Base-by-base conservation (phyloP, 2,329 filamentous ascomycete genomes). In the Pyrenochaeta sp. region DNA sequence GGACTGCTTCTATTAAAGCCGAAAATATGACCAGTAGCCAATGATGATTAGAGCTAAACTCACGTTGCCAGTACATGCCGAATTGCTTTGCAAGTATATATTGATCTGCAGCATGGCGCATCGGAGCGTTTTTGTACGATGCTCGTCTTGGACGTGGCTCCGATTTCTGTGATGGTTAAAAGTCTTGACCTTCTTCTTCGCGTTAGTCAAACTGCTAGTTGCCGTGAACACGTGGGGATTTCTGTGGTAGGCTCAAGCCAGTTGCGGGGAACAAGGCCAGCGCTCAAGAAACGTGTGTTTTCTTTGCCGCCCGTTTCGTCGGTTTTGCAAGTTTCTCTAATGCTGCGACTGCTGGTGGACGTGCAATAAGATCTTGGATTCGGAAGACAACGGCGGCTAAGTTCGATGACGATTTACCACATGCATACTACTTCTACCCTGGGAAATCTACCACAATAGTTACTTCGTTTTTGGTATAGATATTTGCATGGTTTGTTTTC, bases 101-200 rank as follows among this genome's bases (percentile, higher is more conserved):
- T 54, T 58, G 50, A 47, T 27, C n/a, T 61, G 52, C 58, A 59
- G 43, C 48, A 43, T 58, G 59, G 59, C 57, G 52, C 52, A 50
- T 64, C 52, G 59, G 61, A 42, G 46, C 30, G 47, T 59, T 58
- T 10, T 52, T 51, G 32, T 47, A 54, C 30, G 51, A 22, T 53
- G 30, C 62, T 46, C 47, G 51, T 64, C 50, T 50, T 50, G 59
- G 59, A 25, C 40, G 24, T 48, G 22, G 10, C 44, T 50, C 60
- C 57, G 61, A 48, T 52, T 50, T 45, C 49, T 46, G 53, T 46
- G 58, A 50, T 60, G 52, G 42, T 39, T 28, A 47, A 13, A 42
- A 36, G 54, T 51, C 60, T 59, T 64, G 65, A 69, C 67, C 67
- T 69, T 65, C 66, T 68, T 50, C 15, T 64, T 68, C 34, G 57